Base-by-base conservation (phyloP, 2,329 filamentous ascomycete genomes). In the Colletotrichum tofieldiae region DNA sequence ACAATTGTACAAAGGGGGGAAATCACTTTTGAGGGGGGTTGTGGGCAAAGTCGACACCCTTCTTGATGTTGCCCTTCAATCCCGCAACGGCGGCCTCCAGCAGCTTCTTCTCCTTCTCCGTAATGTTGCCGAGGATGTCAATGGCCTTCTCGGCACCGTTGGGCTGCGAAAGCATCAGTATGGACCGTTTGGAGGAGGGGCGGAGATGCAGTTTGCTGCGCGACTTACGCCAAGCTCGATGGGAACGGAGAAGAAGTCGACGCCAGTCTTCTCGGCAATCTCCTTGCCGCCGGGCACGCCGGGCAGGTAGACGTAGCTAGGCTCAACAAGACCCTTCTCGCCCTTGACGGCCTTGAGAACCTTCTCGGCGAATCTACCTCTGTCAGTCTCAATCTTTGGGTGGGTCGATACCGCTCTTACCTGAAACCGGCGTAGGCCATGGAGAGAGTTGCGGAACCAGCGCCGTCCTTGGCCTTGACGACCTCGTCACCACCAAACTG, bases 401-500 rank as follows among this genome's bases (percentile, higher is more conserved):
- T 39, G 58, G 9, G 2, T 26, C 14, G 20, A 51, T 45, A 29
- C 14, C 8, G 7, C 11, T 67, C 88, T 76, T 85, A 95, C 93
- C 94, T 93, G 91, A 92, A 98, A 77, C 96, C 96, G 77, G 96
- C 96, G 82, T 95, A 97, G 73, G 95, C 95, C 95, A 98, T 98
- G 78, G 94, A 97, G 66, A 98, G 89, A 72, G 95, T 98, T 76
- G 95, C 95, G 73, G 94, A 97, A 76, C 95, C 95, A 81, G 92
- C 92, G 79, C 95, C 95, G 76, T 96, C 93, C 91, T 98, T 98
- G 82, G 95, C 95, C 89, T 96, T 92, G 83, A 98, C 95, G 75
- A 98, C 95, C 87, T 98, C 95, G 78, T 99, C 96, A 88, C 96
- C 96, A 82, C 96, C 96, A 78, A 98, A 98, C 85, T 99, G 96